A percentile compares a stretch with the other conserved stretches of the same genome.
Evolutionary conservation across 257 asterid species (phyloP).

Genomic region (Solanum virginianum): DNA sequence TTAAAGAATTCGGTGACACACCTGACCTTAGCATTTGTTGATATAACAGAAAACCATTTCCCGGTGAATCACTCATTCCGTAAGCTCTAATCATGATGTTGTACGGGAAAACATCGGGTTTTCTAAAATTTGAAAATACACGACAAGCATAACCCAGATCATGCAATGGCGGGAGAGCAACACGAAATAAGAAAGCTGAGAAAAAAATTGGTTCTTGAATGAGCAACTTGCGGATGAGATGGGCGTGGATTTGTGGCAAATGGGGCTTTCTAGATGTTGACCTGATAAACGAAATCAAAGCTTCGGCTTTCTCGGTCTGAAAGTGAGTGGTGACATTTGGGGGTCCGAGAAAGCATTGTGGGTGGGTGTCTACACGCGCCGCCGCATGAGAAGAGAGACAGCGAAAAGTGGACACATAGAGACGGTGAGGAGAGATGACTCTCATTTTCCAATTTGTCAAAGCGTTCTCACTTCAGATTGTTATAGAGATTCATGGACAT

Average conservation of each 20-base stretch:
- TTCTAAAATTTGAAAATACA: constrained; percentile 29
- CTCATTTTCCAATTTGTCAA: neutral
- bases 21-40: constrained; percentile 34
- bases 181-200: constrained; percentile 47
- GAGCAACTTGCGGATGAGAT: constrained; percentile 39
- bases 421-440: neutral
- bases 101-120: constrained; percentile 40
- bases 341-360: neutral
- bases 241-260: constrained; percentile 54
- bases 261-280: constrained; percentile 39
- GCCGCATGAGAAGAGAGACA: neutral
- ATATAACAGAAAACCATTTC: constrained; percentile 34
- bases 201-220: constrained; percentile 33
- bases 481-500: too few species aligned
- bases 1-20: constrained; percentile 40
- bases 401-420: neutral
- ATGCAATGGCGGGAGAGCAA: constrained; percentile 41
- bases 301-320: constrained; percentile 5
- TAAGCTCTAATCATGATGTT: constrained; percentile 57
- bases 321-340: neutral
- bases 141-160: constrained; percentile 37
- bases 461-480: too few species aligned
- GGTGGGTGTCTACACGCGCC: neutral
- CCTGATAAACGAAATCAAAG: constrained; percentile 40
- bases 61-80: constrained; percentile 34